Base-by-base conservation (phyloP, 805 yeast species). In the Ogataea naganishii region DNA sequence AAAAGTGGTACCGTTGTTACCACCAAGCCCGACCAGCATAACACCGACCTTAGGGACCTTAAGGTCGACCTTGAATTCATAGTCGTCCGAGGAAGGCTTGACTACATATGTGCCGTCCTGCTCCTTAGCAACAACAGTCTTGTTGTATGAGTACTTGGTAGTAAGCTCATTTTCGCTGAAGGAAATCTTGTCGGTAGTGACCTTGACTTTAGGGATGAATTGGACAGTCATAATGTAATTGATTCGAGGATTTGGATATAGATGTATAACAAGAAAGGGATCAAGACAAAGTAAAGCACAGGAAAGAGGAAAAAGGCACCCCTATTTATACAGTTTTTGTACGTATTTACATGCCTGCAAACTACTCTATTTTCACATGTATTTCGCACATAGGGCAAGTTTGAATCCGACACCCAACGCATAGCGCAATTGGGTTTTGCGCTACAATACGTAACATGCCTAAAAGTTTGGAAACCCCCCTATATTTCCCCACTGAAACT, bases 1-100 rank as follows among this genome's bases (percentile, higher is more conserved):
- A 41, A 89, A 68, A 10, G 97, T 88, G 35, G 96, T 71, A 58
- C 96, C 97, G 52, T 88, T 88, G 68, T 88, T 88, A 59, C 97
- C 97, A 46, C 96, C 96, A 42, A 88, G 68, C 44, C 97, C 97
- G 20, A 88, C 96, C 39, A 89, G 68, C 75, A 88, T 60, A 39
- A 88, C 65, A 46, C 97, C 97, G 28, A 85, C 70, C 58, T 80
- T 85, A 45, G 95, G 95, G 25, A 78, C 74, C 34, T 66, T 69
- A 52, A 83, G 68, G 45, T 85, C 94, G 30, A 83, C 78, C 58
- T 84, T 83, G 69, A 88, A 89, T 51, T 85, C 79, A 51, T 84
- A 84, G 41, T 84, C 80, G 40, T 69, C 69, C 33, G 69, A 51
- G 32, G 78, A 70, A 14, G 94, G 94, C 14, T 78, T 74, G 30